Evolutionary conservation across 768 basidiomycete species (phyloP).

Genomic region (Lepiota subincarnata): DNA sequence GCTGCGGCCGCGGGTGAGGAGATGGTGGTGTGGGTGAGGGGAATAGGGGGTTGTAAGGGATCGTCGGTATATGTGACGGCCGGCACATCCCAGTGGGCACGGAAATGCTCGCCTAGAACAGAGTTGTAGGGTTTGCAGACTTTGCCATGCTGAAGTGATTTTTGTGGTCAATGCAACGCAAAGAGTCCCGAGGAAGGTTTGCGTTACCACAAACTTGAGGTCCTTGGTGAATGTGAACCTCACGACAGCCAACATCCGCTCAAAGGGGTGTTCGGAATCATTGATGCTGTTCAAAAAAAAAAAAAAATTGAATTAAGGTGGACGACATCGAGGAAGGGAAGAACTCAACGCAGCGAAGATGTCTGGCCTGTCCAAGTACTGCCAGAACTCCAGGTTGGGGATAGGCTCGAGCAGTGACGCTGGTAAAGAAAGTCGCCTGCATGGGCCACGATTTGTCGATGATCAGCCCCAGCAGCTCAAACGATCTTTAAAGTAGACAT

Average conservation of each 20-base stretch:
- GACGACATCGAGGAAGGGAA: neutral
- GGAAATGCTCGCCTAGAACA: constrained; percentile 85
- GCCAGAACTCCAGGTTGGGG: constrained; percentile 96
- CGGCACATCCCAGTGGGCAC: constrained; percentile 79
- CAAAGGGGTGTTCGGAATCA: constrained; percentile 87
- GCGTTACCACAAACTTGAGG: constrained; percentile 84
- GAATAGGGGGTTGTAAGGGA: constrained; percentile 40
- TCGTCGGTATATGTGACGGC: constrained; percentile 54
- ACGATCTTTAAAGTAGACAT: constrained; percentile 25
- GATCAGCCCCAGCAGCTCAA: neutral
- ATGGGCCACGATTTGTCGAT: constrained; percentile 1
- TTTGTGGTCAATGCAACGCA: neutral
- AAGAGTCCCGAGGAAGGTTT: neutral
- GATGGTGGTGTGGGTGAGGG: constrained; percentile 35
- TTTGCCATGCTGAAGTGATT: constrained; percentile 67
- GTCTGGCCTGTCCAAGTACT: constrained; percentile 88
- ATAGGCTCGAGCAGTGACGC: constrained; percentile 91
- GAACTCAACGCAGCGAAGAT: constrained; percentile 81
- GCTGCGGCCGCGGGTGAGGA: too few species aligned
- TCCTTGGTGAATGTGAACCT: constrained; percentile 91
- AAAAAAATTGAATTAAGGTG: constrained; percentile 1
- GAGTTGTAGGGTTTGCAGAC: constrained; percentile 93
- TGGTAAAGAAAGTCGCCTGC: constrained; percentile 86
- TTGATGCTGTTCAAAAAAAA: constrained; percentile 61
- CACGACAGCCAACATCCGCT: constrained; percentile 90